Base-by-base conservation (phyloP, 805 yeast species). In the Spathaspora girioi region DNA sequence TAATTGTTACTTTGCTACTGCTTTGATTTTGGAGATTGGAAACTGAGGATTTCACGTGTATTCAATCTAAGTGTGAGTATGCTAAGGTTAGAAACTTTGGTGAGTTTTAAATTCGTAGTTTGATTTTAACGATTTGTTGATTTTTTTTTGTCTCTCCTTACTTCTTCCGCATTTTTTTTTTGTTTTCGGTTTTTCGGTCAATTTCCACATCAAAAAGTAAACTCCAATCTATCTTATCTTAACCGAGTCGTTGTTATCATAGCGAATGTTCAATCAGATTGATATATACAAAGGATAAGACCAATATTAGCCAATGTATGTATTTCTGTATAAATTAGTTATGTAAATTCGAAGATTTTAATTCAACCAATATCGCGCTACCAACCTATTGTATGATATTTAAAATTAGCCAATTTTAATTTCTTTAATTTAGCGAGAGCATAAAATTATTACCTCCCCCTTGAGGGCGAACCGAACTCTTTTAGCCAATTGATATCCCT, bases 41-140 rank as follows among this genome's bases (percentile, higher is more conserved):
- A n/a, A 8, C 18, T 14, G 40, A 35, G 15, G 18, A 7, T 6
- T 35, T 35, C 40, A 15, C 40, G 40, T 35, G 40, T 35, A 15
- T 14, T 35, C 40, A 35, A 42, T 19, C 44, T 42, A 42, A 42
- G 44, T 8, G 6, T 42, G 29, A 3, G 15, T 14, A 42, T 40
- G 43, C n/a, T 42, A 14, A 6, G 23, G 44, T 19, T 18, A 14
- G 27, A 35, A 35, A 35, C 40, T 14, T n/a, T 12, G 17, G 17
- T 35, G 40, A 35, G 17, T 12, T 14, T 11, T 4, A 15, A 35
- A 3, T 7, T 18, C n/a, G n/a, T 42, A 20, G 26, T 12, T 42
- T 15, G 29, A 42, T 10, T 20, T 42, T 42, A 23, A 42, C 29
- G 44, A 42, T 42, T 42, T 42, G 44, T 42, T 42, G 44, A 42